Evolutionary conservation across 163 green algal species (phyloP).

Genomic region (Smithsoniella earleae): DNA sequence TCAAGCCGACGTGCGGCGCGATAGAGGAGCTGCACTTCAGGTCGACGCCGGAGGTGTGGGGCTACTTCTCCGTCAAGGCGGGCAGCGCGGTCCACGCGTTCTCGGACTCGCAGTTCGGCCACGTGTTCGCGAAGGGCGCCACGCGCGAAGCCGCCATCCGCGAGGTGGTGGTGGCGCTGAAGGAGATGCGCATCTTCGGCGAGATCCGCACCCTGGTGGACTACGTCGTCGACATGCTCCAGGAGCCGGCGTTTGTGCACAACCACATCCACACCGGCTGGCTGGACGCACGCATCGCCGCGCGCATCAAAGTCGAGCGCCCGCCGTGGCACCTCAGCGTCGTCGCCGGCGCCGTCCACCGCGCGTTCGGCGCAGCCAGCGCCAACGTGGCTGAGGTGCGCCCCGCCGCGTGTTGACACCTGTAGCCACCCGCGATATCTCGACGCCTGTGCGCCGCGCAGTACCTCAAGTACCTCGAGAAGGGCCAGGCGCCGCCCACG

Average conservation of each 20-base stretch:
- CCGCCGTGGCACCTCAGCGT: slow-evolving; percentile 86
- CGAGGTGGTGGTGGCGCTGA: slow-evolving; percentile 88
- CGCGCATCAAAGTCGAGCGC: slow-evolving; percentile 54
- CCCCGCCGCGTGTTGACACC: too few species aligned
- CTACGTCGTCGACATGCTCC: slow-evolving; percentile 86
- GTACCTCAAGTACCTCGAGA: slow-evolving; percentile 45
- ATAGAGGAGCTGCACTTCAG: slow-evolving; percentile 91
- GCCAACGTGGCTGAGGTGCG: slow-evolving; percentile 28
- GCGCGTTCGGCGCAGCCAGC: slow-evolving; percentile 43
- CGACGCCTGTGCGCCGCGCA: slow-evolving; percentile 24
- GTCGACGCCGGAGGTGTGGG: slow-evolving; percentile 86
- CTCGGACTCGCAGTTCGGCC: slow-evolving; percentile 91
- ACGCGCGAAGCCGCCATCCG: slow-evolving; percentile 71
- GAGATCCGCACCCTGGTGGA: slow-evolving; percentile 89
- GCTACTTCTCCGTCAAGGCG: slow-evolving; percentile 94
- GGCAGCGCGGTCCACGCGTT: slow-evolving; percentile 94
- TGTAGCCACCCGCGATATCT: neutral
- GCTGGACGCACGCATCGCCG: slow-evolving; percentile 87
- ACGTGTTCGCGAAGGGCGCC: slow-evolving; percentile 89
- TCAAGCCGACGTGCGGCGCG: slow-evolving; percentile 90
- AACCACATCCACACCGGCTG: slow-evolving; percentile 91
- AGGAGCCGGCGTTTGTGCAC: slow-evolving; percentile 60
- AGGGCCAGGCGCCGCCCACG: slow-evolving; percentile 44
- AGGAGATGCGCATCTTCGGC: slow-evolving; percentile 79
- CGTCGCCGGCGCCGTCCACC: slow-evolving; percentile 51